These are phyloP conservation scores for Phlyctochytrium bullatum DNA, from an alignment of 192 early-diverging fungal genomes.

Conservation along the genomic window DNA sequence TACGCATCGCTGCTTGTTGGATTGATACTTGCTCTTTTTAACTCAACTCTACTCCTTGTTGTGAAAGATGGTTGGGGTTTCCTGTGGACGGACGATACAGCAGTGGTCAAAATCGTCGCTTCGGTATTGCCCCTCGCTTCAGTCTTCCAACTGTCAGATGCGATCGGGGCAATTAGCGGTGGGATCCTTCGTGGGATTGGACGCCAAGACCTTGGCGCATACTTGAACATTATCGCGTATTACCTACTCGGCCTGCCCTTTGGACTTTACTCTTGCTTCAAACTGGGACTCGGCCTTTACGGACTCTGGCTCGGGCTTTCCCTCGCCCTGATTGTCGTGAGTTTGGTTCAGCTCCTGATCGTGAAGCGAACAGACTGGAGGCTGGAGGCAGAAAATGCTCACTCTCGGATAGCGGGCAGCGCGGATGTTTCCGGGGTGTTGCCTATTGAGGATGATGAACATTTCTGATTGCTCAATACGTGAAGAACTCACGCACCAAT, in stretches of 20 bases:
- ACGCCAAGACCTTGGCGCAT: slow-evolving; percentile 58
- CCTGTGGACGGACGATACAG: slow-evolving; percentile 62
- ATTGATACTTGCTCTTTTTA: slow-evolving; percentile 48
- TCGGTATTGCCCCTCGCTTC: slow-evolving; percentile 77
- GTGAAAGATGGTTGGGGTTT: slow-evolving; percentile 60
- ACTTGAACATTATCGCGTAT: slow-evolving; percentile 47
- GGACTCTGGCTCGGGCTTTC: slow-evolving; percentile 52
- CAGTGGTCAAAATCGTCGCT: slow-evolving; percentile 69
- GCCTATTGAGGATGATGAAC: no score
- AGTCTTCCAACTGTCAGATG: slow-evolving; percentile 43
- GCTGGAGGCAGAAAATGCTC: slow-evolving; percentile 29
- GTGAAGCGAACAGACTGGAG: slow-evolving; percentile 35
- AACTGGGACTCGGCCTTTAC: slow-evolving; percentile 20
- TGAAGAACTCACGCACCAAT: no score
- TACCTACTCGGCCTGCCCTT: slow-evolving; percentile 71
- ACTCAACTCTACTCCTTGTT: slow-evolving; percentile 50
- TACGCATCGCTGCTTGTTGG: slow-evolving; percentile 13
- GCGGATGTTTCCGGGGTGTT: no score
- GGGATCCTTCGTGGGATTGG: slow-evolving; percentile 75
- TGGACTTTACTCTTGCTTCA: slow-evolving; percentile 44
- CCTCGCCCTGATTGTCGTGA: slow-evolving; percentile 48
- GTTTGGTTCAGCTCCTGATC: slow-evolving; percentile 34
- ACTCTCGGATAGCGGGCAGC: no score
- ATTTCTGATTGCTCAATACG: no score
- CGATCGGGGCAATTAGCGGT: slow-evolving; percentile 32